Evolutionary conservation across 2,329 filamentous ascomycete species (phyloP).

Genomic region (Apiospora hydei): DNA sequence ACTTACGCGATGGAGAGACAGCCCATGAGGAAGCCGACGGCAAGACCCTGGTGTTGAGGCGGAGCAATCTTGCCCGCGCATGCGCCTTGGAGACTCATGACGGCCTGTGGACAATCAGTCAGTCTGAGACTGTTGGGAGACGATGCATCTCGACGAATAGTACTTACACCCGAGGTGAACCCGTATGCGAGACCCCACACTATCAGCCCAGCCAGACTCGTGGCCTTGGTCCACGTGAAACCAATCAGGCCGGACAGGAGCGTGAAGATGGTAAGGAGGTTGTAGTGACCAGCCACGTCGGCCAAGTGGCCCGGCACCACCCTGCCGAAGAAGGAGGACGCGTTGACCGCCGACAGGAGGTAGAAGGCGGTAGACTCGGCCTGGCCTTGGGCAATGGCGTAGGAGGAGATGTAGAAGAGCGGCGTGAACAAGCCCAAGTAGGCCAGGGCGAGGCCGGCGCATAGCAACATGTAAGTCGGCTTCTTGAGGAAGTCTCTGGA

Average conservation of each 20-base stretch:
- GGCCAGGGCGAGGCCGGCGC: slow-evolving; percentile 38
- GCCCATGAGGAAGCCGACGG: slow-evolving; percentile 51
- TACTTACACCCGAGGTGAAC: slow-evolving; percentile 51
- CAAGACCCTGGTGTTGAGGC: slow-evolving; percentile 47
- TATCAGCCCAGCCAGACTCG: slow-evolving; percentile 50
- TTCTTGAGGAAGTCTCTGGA: not conserved
- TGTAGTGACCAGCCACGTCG: slow-evolving; percentile 47
- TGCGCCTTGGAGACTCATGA: slow-evolving; percentile 54
- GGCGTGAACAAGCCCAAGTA: slow-evolving; percentile 48
- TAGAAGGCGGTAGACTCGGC: slow-evolving; percentile 39
- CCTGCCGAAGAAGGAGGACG: slow-evolving; percentile 47
- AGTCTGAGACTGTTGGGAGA: not conserved
- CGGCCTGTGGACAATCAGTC: slow-evolving; percentile 43
- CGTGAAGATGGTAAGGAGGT: slow-evolving; percentile 41
- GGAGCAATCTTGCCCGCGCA: slow-evolving; percentile 52
- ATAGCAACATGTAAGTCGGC: slow-evolving; percentile 36
- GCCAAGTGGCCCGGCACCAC: slow-evolving; percentile 46
- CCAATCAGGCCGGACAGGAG: slow-evolving; percentile 46
- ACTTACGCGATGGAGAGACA: slow-evolving; percentile 51
- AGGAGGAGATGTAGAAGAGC: slow-evolving; percentile 51
- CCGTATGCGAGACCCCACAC: slow-evolving; percentile 53
- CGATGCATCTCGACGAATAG: not conserved
- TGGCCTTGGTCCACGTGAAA: slow-evolving; percentile 53
- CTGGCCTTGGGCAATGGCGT: slow-evolving; percentile 31
- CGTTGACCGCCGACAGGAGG: slow-evolving; percentile 49